Evolutionary conservation across 2,329 filamentous ascomycete species (phyloP), one percentile per base, ranked within the genome.

Genomic region (Stemphylium vesicarium): DNA sequence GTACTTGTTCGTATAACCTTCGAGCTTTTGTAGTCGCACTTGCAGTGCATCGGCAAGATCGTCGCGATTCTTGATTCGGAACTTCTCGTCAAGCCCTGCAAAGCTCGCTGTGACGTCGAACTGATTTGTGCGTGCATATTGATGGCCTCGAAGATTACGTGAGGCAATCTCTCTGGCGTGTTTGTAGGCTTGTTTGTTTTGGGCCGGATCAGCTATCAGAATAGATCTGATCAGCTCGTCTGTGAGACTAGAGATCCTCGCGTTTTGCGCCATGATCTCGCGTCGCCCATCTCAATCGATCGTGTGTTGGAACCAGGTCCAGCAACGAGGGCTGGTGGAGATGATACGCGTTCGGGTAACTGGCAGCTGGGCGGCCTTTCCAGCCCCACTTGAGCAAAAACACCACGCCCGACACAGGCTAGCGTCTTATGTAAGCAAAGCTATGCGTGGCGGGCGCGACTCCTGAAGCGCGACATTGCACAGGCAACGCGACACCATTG

Each of bases 41-140:
- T 80, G 78, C 32, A 92, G 77, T 5, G 86, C 87, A 70, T 93
- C 87, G 11, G 92, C 91, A 22, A 97, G 79, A 35, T 85, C 86
- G 65, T 97, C 93, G 58, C 90, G 86, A 68, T 90, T 88, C 42
- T 91, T 82, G 49, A 98, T 83, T 29, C 87, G 84, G 65, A 97
- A 95, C 65, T 94, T 92, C 77, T 98, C 95, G 63, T 93, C 88
- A 2, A 97, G 80, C 1, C 80, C 80, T 18, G 73, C 65, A 15
- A 76, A 70, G 32, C 64, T 74, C 2, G 74, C 62, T 37, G 73
- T 70, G 26, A 82, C 73, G n/a, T 79, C 78, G 64, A 82, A 82
- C 47, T 81, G 80, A 57, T 81, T 81, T 1, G 77, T 79, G 31
- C 80, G 76, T 41, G 70, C 73, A 70, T 77, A 77, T 38, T 77